These are phyloP conservation scores for Infundibulicybe gibba DNA, from an alignment of 768 basidiomycete genomes.

Conservation along the genomic window DNA sequence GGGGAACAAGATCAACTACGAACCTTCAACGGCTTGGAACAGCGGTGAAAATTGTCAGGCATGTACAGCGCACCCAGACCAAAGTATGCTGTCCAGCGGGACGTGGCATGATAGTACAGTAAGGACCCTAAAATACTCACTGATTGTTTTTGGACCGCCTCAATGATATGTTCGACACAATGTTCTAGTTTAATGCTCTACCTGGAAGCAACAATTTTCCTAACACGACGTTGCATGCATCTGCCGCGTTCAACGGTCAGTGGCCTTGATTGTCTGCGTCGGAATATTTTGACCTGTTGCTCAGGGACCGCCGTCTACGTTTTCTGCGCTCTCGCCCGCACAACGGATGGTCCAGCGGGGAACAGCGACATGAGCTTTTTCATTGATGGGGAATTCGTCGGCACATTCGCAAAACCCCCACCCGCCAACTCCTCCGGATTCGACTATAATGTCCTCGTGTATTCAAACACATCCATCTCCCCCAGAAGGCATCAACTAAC, in stretches of 20 bases:
- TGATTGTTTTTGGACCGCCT: slow-evolving; percentile 12
- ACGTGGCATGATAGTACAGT: slow-evolving; percentile 34
- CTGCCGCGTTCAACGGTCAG: slow-evolving; percentile 31
- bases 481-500: slow-evolving; percentile 24
- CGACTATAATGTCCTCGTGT: slow-evolving; percentile 32
- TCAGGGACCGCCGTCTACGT: slow-evolving; percentile 43
- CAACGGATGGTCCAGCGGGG: slow-evolving; percentile 16
- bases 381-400: slow-evolving; percentile 27
- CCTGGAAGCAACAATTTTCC: slow-evolving; percentile 9
- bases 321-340: slow-evolving; percentile 29
- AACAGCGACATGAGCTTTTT: slow-evolving; percentile 33
- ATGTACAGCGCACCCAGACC: slow-evolving; percentile 22
- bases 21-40: slow-evolving; percentile 29
- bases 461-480: slow-evolving; percentile 20
- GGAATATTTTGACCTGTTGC: slow-evolving; percentile 2
- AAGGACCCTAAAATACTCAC: too few relatives aligned
- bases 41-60: slow-evolving; percentile 15
- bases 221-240: slow-evolving; percentile 19
- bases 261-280: background rate
- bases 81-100: slow-evolving; percentile 8
- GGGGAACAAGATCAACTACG: slow-evolving; percentile 25
- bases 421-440: slow-evolving; percentile 13
- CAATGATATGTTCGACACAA: background rate
- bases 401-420: slow-evolving; percentile 19
- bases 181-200: slow-evolving; percentile 8